Evolutionary conservation across 2,329 filamentous ascomycete genomes (phyloP).

Genomic region (Colletotrichum tropicicola): DNA sequence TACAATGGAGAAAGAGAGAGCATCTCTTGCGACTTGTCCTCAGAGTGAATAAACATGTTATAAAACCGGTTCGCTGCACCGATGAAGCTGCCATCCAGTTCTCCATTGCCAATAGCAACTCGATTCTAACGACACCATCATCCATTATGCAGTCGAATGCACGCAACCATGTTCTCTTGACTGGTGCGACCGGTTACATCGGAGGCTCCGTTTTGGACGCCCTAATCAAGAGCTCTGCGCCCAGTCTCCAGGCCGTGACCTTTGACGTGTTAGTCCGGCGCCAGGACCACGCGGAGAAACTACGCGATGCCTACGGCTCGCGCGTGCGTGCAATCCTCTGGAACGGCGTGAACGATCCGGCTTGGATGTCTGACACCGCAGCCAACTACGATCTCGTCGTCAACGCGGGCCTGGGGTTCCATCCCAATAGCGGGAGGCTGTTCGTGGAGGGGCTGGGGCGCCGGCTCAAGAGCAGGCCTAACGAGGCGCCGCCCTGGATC

Average conservation of each 20-base stretch:
- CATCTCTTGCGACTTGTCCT: too few species aligned
- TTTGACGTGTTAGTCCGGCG: constrained; percentile 25
- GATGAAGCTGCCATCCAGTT: too few species aligned
- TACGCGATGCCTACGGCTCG: constrained; percentile 21
- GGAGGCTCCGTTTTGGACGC: constrained; percentile 27
- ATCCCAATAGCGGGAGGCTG: constrained; percentile 11
- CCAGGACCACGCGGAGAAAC: constrained; percentile 14
- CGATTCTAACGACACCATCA: neutral
- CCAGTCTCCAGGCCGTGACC: constrained; percentile 10
- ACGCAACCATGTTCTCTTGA: constrained; percentile 23
- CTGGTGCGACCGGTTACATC: constrained; percentile 30
- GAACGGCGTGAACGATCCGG: constrained; percentile 21
- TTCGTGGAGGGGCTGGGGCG: constrained; percentile 15
- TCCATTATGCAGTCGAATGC: neutral
- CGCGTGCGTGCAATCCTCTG: constrained; percentile 26
- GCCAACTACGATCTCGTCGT: constrained; percentile 28
- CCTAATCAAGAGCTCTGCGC: constrained; percentile 21
- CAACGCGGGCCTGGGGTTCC: constrained; percentile 27
- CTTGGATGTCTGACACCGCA: constrained; percentile 17
- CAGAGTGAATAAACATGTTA: too few species aligned
- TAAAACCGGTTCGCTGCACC: too few species aligned
- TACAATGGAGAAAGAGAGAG: too few species aligned
- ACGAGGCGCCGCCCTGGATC: constrained; percentile 11
- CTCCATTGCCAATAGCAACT: neutral
- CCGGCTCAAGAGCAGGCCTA: neutral